Percentiles rank a stretch among this genome's conserved stretches.
These are phyloP conservation scores for Limtongia smithiae DNA, from an alignment of 805 yeast species.

Conservation along the genomic window DNA sequence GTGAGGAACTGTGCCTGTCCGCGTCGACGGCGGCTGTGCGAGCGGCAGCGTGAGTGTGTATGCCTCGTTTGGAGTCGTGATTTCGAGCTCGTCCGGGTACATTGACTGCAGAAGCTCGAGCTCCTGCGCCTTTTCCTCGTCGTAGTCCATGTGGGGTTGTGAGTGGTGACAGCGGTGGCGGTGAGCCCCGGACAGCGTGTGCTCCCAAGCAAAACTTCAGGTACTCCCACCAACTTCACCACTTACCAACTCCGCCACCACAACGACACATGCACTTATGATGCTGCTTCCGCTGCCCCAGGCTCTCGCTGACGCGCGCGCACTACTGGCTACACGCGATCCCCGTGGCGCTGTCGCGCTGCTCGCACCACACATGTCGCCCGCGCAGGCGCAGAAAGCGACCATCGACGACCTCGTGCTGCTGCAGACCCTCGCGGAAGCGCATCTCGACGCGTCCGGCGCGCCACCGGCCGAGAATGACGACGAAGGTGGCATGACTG, in stretches of 20 bases:
- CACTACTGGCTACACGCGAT: not conserved
- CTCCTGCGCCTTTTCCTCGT: conserved; percentile 85
- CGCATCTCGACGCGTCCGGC: conserved; percentile 69
- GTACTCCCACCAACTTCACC: not conserved
- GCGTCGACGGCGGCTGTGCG: conserved; percentile 54
- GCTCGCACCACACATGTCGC: conserved; percentile 1
- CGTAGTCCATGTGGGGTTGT: conserved; percentile 81
- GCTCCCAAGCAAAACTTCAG: too few species aligned
- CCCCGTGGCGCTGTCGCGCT: conserved; percentile 13
- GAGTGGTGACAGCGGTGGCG: too few species aligned
- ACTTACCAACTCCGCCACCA: too few species aligned
- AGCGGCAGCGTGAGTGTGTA: conserved; percentile 58
- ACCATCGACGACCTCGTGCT: conserved; percentile 26
- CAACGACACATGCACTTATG: too few species aligned
- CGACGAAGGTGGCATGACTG: not conserved
- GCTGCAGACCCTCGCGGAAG: conserved; percentile 58
- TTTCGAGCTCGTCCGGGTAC: conserved; percentile 83
- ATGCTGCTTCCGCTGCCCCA: too few species aligned
- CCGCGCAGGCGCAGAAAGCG: too few species aligned
- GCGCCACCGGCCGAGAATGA: conserved; percentile 11
- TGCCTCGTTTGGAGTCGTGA: conserved; percentile 42
- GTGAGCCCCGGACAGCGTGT: too few species aligned
- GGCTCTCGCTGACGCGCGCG: conserved; percentile 5
- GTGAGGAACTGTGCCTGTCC: not conserved
- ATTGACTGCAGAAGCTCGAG: conserved; percentile 84